phyloP scores from a whole-genome alignment of 805 yeast genomes.

The Yarrowia porcina region DNA sequence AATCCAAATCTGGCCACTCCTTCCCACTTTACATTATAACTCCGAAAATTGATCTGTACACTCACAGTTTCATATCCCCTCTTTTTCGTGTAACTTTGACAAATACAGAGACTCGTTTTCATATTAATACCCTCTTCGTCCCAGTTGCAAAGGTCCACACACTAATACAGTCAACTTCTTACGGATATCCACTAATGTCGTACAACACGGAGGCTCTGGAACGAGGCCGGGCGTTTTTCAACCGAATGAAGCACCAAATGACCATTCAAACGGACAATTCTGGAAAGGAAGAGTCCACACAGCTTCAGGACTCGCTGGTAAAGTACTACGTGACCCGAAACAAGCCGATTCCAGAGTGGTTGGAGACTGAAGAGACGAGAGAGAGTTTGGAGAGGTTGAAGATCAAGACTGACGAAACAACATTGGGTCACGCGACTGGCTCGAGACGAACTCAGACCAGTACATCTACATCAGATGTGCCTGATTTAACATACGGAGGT shows the following conservation, averaged over 20 bases:
- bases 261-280: background rate
- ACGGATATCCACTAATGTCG: background rate
- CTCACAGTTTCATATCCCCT: background rate
- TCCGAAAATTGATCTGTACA: background rate
- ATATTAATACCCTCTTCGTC: background rate
- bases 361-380: background rate
- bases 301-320: background rate
- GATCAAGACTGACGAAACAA: background rate
- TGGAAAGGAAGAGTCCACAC: background rate
- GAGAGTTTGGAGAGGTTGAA: background rate
- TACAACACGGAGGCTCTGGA: slow-evolving; percentile 4
- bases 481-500: background rate
- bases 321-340: background rate
- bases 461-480: background rate
- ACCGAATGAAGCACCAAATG: background rate
- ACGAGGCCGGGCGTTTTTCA: slow-evolving; percentile 8
- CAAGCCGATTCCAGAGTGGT: slow-evolving; percentile 7
- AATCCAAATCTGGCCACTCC: background rate
- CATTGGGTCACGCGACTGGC: background rate
- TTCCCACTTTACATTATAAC: background rate
- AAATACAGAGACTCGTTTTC: background rate
- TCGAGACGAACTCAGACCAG: background rate
- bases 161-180: background rate
- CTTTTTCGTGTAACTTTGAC: background rate
- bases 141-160: background rate